These are phyloP conservation scores for Apiotrichum gracile DNA, from an alignment of 1,284 basidiomycete species.

Conservation along the genomic window DNA sequence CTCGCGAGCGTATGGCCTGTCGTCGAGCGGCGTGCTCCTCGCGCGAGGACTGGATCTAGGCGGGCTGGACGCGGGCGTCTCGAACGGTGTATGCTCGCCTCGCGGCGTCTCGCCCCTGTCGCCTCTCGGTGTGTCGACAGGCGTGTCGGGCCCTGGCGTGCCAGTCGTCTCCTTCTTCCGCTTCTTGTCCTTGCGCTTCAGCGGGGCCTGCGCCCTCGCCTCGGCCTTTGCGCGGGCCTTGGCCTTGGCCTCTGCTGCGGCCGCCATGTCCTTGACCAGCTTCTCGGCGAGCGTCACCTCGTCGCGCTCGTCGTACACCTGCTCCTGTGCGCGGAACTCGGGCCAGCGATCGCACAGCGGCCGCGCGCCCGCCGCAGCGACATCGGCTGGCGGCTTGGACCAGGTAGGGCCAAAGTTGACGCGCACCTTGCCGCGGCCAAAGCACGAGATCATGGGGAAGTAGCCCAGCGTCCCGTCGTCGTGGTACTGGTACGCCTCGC, in stretches of 20 bases:
- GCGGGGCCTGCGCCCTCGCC: background rate
- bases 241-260: slow-evolving; percentile 1
- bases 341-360: slow-evolving; percentile 38
- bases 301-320: slow-evolving; percentile 38
- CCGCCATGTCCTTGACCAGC: slow-evolving; percentile 23
- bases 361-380: slow-evolving; percentile 10
- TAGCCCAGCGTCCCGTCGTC: slow-evolving; percentile 96
- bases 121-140: background rate
- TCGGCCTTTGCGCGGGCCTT: background rate
- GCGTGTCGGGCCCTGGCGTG: background rate
- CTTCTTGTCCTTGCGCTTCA: background rate
- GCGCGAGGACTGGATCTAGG: background rate
- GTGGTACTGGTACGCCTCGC: slow-evolving; percentile 48
- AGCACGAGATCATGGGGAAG: slow-evolving; percentile 89
- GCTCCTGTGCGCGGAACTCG: slow-evolving; percentile 37
- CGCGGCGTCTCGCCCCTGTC: too few species aligned
- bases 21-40: background rate
- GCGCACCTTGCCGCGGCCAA: slow-evolving; percentile 77
- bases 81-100: background rate
- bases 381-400: slow-evolving; percentile 57
- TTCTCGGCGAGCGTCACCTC: slow-evolving; percentile 27
- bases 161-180: background rate
- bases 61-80: background rate
- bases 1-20: background rate
- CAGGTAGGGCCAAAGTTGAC: slow-evolving; percentile 87